Conservation (phyloP, 129 eudicot species). For the Escallonia rubra region DNA sequence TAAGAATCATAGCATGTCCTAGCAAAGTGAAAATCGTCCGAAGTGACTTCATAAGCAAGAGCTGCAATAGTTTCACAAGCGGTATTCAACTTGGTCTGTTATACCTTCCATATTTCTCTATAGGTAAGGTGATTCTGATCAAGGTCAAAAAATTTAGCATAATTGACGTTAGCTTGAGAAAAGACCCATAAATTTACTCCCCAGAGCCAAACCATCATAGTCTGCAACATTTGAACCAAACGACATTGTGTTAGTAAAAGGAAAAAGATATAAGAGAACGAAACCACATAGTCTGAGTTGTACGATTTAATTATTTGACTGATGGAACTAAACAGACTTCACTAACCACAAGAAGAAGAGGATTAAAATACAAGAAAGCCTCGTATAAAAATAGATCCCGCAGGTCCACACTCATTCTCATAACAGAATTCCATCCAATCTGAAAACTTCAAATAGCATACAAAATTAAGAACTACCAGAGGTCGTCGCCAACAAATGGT, state of each 20-base stretch:
- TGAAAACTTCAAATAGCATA: constrained; percentile 22
- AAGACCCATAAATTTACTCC: constrained; percentile 94
- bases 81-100: not conserved
- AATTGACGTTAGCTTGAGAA: constrained; percentile 71
- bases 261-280: not conserved
- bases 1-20: too few species aligned
- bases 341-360: constrained; percentile 97
- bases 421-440: constrained; percentile 98
- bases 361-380: constrained; percentile 96
- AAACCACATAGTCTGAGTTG: not conserved
- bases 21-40: too few species aligned
- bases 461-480: constrained; percentile 4
- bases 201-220: constrained; percentile 95
- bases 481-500: not conserved
- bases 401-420: constrained; percentile 95
- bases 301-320: not conserved
- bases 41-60: not conserved
- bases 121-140: constrained; percentile 94
- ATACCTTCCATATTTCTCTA: constrained; percentile 96
- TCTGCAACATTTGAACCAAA: constrained; percentile 41
- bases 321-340: constrained; percentile 1
- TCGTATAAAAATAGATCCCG: constrained; percentile 92
- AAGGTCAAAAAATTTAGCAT: constrained; percentile 88
- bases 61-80: constrained; percentile 4
- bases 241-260: constrained; percentile 1